These are phyloP conservation scores for Turritis glabra DNA, from an alignment of 345 rosid genomes.

Conservation along the genomic window DNA sequence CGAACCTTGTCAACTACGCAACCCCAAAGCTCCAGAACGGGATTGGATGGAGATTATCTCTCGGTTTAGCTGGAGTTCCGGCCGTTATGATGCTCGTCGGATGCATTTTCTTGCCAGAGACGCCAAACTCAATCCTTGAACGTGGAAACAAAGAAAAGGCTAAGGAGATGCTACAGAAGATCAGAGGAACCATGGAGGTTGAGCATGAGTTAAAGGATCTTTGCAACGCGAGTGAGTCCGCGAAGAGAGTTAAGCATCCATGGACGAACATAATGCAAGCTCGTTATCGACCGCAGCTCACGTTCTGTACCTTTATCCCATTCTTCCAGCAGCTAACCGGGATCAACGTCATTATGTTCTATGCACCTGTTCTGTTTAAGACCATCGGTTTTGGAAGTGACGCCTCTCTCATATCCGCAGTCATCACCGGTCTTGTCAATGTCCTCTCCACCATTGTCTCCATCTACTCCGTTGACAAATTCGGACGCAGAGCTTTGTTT, in stretches of 20 bases:
- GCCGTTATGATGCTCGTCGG: constrained; percentile 37
- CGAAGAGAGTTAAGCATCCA: constrained; percentile 34
- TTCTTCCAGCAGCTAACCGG: constrained; percentile 50
- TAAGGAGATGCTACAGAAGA: constrained; percentile 32
- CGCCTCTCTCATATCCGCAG: constrained; percentile 40
- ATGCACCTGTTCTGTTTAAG: constrained; percentile 46
- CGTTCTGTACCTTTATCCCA: constrained; percentile 36
- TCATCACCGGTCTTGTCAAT: constrained; percentile 42
- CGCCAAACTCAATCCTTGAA: constrained; percentile 50
- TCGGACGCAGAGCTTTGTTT: constrained; percentile 43
- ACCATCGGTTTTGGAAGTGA: constrained; percentile 43
- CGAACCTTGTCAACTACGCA: constrained; percentile 39
- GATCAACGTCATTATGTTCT: constrained; percentile 50
- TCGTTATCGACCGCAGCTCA: constrained; percentile 44
- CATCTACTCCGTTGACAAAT: constrained; percentile 38
- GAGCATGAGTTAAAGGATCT: constrained; percentile 44
- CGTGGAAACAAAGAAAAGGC: constrained; percentile 41
- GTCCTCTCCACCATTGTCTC: constrained; percentile 38
- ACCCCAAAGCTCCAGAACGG: constrained; percentile 29
- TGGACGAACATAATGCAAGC: constrained; percentile 35
- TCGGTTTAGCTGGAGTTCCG: constrained; percentile 46
- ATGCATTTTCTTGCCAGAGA: constrained; percentile 38
- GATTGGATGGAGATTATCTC: constrained; percentile 44
- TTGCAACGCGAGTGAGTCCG: constrained; percentile 23
- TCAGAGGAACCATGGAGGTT: constrained; percentile 42